Conservation (phyloP, 345 rosid species). For the Barbarea vulgaris region DNA sequence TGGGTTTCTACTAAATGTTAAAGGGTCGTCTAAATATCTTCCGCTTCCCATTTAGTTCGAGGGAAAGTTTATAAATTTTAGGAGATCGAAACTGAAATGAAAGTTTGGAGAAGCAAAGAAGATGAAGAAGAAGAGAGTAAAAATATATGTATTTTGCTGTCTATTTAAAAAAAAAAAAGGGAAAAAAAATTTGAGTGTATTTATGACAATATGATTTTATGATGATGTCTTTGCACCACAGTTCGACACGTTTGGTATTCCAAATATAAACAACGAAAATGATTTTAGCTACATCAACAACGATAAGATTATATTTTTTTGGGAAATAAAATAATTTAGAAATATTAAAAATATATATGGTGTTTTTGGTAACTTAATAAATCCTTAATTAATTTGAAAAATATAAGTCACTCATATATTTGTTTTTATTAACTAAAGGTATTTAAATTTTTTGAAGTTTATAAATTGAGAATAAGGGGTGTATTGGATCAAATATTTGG, state of each 20-base stretch:
- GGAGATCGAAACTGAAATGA: constrained; percentile 32
- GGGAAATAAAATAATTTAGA: neutral
- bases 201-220: neutral
- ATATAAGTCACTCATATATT: neutral
- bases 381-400: neutral
- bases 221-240: neutral
- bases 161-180: neutral
- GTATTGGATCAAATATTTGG: too few relatives aligned
- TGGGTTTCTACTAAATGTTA: constrained; percentile 47
- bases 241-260: constrained; percentile 6
- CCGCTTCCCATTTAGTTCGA: constrained; percentile 50
- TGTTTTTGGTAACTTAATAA: neutral
- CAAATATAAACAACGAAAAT: neutral
- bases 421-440: too few relatives aligned
- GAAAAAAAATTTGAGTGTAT: neutral
- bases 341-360: neutral
- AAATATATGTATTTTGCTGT: neutral
- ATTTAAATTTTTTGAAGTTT: too few relatives aligned
- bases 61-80: constrained; percentile 19
- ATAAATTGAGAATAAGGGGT: too few relatives aligned
- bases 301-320: neutral
- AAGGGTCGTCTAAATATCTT: constrained; percentile 60
- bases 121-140: neutral
- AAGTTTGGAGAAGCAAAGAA: constrained; percentile 29
- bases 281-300: neutral